A percentile compares a stretch with the other conserved stretches of the same genome.
Evolutionary conservation across 2,329 filamentous ascomycete genomes (phyloP).

Genomic region (Zymoseptoria crescenta): DNA sequence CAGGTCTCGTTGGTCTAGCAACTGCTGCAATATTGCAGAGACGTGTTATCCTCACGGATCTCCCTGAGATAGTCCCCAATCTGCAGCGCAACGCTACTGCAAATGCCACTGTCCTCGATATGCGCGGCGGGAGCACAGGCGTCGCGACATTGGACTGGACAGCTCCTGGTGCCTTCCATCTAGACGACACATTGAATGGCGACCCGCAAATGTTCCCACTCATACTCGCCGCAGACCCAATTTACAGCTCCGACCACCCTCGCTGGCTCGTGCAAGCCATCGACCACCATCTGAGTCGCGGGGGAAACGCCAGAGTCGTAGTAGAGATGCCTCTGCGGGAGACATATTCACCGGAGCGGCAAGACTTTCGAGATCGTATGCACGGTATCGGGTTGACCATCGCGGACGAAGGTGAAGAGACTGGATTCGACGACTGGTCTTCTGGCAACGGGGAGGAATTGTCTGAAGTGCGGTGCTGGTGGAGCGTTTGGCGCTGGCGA

Average conservation of each 20-base stretch:
- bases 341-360: slow-evolving; percentile 56
- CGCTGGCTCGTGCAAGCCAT: slow-evolving; percentile 64
- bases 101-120: slow-evolving; percentile 53
- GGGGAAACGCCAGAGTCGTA: slow-evolving; percentile 55
- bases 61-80: slow-evolving; percentile 77
- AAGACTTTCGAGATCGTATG: slow-evolving; percentile 58
- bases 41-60: slow-evolving; percentile 68
- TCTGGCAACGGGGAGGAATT: slow-evolving; percentile 39
- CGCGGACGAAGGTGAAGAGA: slow-evolving; percentile 54
- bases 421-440: slow-evolving; percentile 68
- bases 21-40: slow-evolving; percentile 64
- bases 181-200: slow-evolving; percentile 7
- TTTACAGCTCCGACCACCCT: slow-evolving; percentile 83
- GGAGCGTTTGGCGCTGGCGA: slow-evolving; percentile 51
- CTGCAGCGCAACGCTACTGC: slow-evolving; percentile 62
- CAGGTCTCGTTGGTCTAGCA: slow-evolving; percentile 80
- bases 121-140: slow-evolving; percentile 49
- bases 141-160: slow-evolving; percentile 68
- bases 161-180: slow-evolving; percentile 41
- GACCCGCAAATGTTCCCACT: slow-evolving; percentile 40
- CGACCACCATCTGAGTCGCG: slow-evolving; percentile 54
- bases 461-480: slow-evolving; percentile 57
- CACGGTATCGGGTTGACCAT: slow-evolving; percentile 43
- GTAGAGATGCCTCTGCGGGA: slow-evolving; percentile 77
- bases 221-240: slow-evolving; percentile 74